phyloP scores from a whole-genome alignment of 495 filamentous ascomycete genomes.

The Xylaria venustula region DNA sequence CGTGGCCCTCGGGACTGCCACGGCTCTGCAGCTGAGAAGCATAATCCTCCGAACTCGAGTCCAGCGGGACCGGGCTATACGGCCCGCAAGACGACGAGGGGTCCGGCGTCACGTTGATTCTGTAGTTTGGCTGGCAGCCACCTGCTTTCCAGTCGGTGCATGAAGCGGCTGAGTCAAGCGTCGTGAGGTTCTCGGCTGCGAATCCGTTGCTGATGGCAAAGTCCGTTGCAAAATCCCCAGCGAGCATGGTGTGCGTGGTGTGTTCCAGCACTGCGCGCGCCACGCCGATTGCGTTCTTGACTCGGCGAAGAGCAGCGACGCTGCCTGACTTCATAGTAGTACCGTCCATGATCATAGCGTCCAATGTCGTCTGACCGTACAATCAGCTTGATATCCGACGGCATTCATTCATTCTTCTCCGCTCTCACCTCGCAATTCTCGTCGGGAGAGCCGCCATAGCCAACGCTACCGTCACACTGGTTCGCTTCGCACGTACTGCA shows the following conservation, averaged over 20 bases:
- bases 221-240: slow-evolving; percentile 44
- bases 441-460: slow-evolving; percentile 48
- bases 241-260: slow-evolving; percentile 45
- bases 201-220: slow-evolving; percentile 48
- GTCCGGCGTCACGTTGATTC: slow-evolving; percentile 39
- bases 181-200: slow-evolving; percentile 36
- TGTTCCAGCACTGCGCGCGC: slow-evolving; percentile 45
- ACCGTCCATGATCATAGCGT: slow-evolving; percentile 48
- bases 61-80: slow-evolving; percentile 27
- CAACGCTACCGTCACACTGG: slow-evolving; percentile 48
- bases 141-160: slow-evolving; percentile 39
- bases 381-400: neutral
- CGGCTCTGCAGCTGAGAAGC: slow-evolving; percentile 19
- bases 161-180: slow-evolving; percentile 26
- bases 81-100: slow-evolving; percentile 38
- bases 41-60: neutral
- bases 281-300: slow-evolving; percentile 42
- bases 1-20: slow-evolving; percentile 38
- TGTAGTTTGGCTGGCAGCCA: slow-evolving; percentile 41
- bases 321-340: slow-evolving; percentile 44
- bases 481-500: slow-evolving; percentile 44
- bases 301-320: slow-evolving; percentile 43
- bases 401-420: neutral
- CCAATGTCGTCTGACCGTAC: slow-evolving; percentile 37
- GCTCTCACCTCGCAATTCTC: slow-evolving; percentile 40